Evolutionary conservation across 2,329 filamentous ascomycete species (phyloP), one percentile per base, ranked within the genome.

Genomic region (Colletotrichum siamense): DNA sequence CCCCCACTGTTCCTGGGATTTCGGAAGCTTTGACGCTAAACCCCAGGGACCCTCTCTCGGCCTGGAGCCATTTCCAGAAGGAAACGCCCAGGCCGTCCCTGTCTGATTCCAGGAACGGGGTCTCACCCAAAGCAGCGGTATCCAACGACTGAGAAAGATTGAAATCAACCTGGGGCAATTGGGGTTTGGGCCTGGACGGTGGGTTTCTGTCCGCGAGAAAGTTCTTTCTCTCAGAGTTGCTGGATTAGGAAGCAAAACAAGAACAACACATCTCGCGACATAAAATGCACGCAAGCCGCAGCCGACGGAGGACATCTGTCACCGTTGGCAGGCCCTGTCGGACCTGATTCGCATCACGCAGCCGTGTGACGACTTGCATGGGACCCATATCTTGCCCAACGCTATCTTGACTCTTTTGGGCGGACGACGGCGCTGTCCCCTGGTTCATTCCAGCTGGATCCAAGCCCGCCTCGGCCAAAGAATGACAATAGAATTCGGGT

Each of bases 21-120:
- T 52, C 44, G 44, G n/a, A 73, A 73, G 73, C 57, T 73, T 67
- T 63, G 73, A 57, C 69, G 36, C 69, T 32, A 44, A 59, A 69
- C 64, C 70, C 64, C 57, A 36, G 73, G 66, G 55, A 68, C 55
- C 69, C 69, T 72, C 63, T 63, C 63, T 67, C 59, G 59, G 72
- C 55, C 30, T 61, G 64, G 52, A 32, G 24, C 67, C 67, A 65
- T 61, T 71, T 16, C 39, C 24, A 52, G 52, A 62, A 22, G 26
- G 39, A 49, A 24, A 26, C 36, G 36, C 44, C 36, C 63, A 67
- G 63, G 63, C 39, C 26, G 26, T 65, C 67, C 67, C 16, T 57
- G 67, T 69, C 30, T 15, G 24, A 52, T 39, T 34, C 52, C 28
- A 44, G 24, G 52, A 26, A 69, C 52, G 66, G 32, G 30, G 32